phyloP scores from a whole-genome alignment of 768 basidiomycete species.

The Rhodotorula taiwanensis region DNA sequence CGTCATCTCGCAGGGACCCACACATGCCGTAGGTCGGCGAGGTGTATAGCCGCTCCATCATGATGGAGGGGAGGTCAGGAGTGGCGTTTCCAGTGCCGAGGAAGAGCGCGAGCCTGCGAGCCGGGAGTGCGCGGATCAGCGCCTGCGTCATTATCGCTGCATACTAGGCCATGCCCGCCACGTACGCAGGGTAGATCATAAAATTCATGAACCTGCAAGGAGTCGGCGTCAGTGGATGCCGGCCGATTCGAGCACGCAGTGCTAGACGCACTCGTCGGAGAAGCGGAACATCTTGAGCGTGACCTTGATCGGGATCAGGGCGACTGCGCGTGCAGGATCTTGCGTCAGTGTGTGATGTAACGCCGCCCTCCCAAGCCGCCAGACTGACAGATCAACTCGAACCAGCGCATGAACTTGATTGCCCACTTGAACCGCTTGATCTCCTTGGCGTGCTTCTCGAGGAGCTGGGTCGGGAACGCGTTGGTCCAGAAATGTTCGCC shows the following conservation, averaged over 20 bases:
- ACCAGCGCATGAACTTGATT: constrained; percentile 45
- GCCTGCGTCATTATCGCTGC: no score
- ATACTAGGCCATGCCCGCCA: no score
- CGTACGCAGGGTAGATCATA: constrained; percentile 45
- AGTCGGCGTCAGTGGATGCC: not conserved
- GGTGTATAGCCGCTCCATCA: constrained; percentile 50
- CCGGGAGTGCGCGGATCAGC: not conserved
- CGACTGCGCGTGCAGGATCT: constrained; percentile 37
- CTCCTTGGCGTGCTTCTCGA: constrained; percentile 45
- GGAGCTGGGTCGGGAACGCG: constrained; percentile 48
- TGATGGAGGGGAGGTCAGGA: constrained; percentile 47
- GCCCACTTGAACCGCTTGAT: constrained; percentile 47
- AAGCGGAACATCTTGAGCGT: constrained; percentile 48
- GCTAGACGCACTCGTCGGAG: constrained; percentile 44
- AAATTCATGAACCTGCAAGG: constrained; percentile 42
- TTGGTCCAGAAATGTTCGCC: constrained; percentile 50
- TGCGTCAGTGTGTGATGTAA: no score
- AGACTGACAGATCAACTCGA: constrained; percentile 44
- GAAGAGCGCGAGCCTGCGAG: constrained; percentile 42
- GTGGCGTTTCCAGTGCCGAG: constrained; percentile 49
- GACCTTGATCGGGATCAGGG: constrained; percentile 48
- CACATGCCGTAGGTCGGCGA: constrained; percentile 49
- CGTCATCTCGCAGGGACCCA: constrained; percentile 5
- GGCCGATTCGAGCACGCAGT: no score
- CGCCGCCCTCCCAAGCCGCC: accelerated